phyloP scores from a whole-genome alignment of 1,284 basidiomycete species.

The Ustanciosporium gigantosporum region DNA sequence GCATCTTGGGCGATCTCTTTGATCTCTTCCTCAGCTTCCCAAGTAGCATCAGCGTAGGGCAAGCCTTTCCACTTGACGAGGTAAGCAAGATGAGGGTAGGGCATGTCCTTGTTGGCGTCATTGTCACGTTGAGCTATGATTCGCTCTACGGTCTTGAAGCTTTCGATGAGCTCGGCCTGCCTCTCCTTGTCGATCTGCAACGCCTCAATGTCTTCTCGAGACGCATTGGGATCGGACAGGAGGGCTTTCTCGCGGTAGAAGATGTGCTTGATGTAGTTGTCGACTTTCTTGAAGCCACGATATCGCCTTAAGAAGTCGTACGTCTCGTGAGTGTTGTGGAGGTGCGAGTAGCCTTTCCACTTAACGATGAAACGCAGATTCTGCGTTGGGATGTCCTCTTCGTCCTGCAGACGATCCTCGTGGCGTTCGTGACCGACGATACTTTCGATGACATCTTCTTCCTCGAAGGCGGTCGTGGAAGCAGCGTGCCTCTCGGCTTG shows the following conservation, averaged over 20 bases:
- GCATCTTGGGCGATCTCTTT: constrained; percentile 67
- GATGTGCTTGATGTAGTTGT: constrained; percentile 93
- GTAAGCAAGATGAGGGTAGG: constrained; percentile 73
- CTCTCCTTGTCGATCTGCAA: constrained; percentile 80
- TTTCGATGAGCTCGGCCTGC: constrained; percentile 84
- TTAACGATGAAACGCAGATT: constrained; percentile 64
- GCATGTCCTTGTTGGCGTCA: constrained; percentile 66
- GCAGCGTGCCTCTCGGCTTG: constrained; percentile 24
- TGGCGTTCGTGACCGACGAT: constrained; percentile 63
- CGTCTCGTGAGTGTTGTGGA: constrained; percentile 89
- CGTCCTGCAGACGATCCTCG: constrained; percentile 52
- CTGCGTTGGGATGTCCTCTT: constrained; percentile 60
- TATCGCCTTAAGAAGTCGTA: constrained; percentile 88
- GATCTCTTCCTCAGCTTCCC: constrained; percentile 81
- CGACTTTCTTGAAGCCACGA: constrained; percentile 92
- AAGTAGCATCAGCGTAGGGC: constrained; percentile 93
- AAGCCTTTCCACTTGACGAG: constrained; percentile 97
- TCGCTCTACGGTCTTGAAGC: constrained; percentile 88
- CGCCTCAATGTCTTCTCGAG: constrained; percentile 85
- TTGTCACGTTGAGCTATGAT: constrained; percentile 81
- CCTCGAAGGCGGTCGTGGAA: constrained; percentile 19
- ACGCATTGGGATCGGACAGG: constrained; percentile 71
- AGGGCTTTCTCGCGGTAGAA: constrained; percentile 73
- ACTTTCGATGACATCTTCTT: constrained; percentile 62
- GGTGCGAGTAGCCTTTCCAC: constrained; percentile 63